Evolutionary conservation across 441 rosid species (phyloP).

Genomic region (Gossypium gossypioides): DNA sequence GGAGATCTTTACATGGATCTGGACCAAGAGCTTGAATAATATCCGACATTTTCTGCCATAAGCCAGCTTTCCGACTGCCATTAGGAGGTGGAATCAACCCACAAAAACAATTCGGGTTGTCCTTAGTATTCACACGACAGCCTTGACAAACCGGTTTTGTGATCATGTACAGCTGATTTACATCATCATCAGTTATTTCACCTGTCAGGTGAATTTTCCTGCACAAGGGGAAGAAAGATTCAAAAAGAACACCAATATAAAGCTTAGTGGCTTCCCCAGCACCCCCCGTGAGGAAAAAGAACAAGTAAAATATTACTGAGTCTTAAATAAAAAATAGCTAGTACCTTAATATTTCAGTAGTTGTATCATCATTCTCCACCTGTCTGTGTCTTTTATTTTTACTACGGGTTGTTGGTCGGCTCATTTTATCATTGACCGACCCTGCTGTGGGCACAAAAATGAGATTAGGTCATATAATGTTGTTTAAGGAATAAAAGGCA

Average conservation of each 20-base stretch:
- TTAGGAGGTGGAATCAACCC: slow-evolving; percentile 69
- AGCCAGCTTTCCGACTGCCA: slow-evolving; percentile 78
- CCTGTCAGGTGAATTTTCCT: slow-evolving; percentile 74
- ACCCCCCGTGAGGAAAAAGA: neutral
- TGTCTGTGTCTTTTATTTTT: slow-evolving; percentile 65
- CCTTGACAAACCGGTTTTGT: slow-evolving; percentile 82
- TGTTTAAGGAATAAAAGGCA: neutral
- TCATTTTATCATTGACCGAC: slow-evolving; percentile 35
- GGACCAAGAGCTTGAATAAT: slow-evolving; percentile 59
- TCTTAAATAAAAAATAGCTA: neutral
- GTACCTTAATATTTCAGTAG: slow-evolving; percentile 72
- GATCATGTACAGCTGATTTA: slow-evolving; percentile 65
- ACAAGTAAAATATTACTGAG: neutral
- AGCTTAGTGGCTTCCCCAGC: neutral
- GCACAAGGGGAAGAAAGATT: slow-evolving; percentile 10
- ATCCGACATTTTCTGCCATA: slow-evolving; percentile 89
- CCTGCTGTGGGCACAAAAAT: neutral
- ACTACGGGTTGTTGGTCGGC: slow-evolving; percentile 73
- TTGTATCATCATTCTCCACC: slow-evolving; percentile 36
- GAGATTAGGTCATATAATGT: neutral
- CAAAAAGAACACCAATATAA: neutral
- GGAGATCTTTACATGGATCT: slow-evolving; percentile 55
- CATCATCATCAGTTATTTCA: slow-evolving; percentile 49
- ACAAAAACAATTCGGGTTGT: slow-evolving; percentile 92
- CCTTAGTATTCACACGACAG: slow-evolving; percentile 81